These are phyloP conservation scores for Ceratocystis destructans DNA, from an alignment of 2,329 filamentous ascomycete genomes.

Conservation along the genomic window DNA sequence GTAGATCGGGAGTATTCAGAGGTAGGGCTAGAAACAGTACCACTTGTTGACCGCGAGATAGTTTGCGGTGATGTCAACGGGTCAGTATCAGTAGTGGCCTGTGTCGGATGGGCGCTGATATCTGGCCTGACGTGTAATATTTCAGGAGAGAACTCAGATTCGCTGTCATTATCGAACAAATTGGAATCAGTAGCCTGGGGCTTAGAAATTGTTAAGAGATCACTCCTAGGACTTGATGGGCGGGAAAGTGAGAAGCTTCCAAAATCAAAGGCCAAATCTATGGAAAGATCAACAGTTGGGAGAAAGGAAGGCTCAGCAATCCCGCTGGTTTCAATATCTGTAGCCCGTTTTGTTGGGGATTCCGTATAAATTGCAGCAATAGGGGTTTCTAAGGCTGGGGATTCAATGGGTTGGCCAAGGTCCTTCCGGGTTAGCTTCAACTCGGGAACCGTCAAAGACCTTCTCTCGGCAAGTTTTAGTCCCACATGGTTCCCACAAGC, in stretches of 20 bases:
- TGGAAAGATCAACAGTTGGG: conserved; percentile 4
- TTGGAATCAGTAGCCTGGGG: conserved; percentile 35
- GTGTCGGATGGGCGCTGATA: conserved; percentile 30
- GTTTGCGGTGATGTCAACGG: background rate
- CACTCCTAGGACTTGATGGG: conserved; percentile 5
- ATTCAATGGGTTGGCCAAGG: background rate
- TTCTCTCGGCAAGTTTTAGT: background rate
- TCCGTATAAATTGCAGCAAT: conserved; percentile 10
- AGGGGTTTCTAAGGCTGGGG: background rate
- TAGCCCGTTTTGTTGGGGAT: background rate
- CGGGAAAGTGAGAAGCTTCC: conserved; percentile 28
- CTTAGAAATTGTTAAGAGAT: conserved; percentile 35
- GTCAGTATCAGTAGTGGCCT: background rate
- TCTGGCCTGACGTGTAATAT: conserved; percentile 32
- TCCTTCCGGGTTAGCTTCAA: background rate
- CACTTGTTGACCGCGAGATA: conserved; percentile 33
- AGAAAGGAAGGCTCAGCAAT: background rate
- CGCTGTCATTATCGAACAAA: conserved; percentile 32
- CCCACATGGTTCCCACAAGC: background rate
- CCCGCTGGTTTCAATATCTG: background rate
- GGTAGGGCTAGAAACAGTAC: conserved; percentile 34
- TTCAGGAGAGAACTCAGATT: conserved; percentile 25
- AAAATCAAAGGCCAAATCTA: conserved; percentile 18
- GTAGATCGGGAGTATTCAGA: conserved; percentile 28
- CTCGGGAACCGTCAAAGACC: conserved; percentile 12